Evolutionary conservation across 805 yeast genomes (phyloP).

Genomic region (Candida taoyuanica): DNA sequence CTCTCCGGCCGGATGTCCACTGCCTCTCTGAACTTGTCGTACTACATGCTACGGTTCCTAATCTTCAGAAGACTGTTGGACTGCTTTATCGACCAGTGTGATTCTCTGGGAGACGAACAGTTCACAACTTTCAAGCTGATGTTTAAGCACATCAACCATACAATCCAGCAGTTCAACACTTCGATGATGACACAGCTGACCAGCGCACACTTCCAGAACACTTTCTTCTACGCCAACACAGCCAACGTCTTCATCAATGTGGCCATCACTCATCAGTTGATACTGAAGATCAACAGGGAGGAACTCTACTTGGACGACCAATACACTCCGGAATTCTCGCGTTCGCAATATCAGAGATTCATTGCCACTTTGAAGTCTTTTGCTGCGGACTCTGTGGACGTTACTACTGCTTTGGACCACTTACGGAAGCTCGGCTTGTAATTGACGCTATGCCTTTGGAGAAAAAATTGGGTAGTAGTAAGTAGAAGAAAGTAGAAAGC

Average conservation of each 20-base stretch:
- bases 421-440: constrained; percentile 6
- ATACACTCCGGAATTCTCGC: constrained; percentile 4
- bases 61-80: constrained; percentile 25
- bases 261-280: constrained; percentile 19
- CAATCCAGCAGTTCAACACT: constrained; percentile 16
- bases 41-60: constrained; percentile 20
- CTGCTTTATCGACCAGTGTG: constrained; percentile 19
- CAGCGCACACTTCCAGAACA: constrained; percentile 18
- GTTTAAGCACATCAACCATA: constrained; percentile 15
- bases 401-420: constrained; percentile 8
- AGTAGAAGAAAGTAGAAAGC: too few species aligned
- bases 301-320: constrained; percentile 21
- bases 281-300: constrained; percentile 16
- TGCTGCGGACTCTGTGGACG: constrained; percentile 2
- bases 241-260: constrained; percentile 20
- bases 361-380: constrained; percentile 4
- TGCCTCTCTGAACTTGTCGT: constrained; percentile 23
- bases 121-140: constrained; percentile 14
- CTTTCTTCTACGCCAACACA: constrained; percentile 12
- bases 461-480: too few species aligned
- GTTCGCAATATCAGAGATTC: constrained; percentile 5
- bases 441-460: too few species aligned
- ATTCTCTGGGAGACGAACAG: constrained; percentile 8
- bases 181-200: constrained; percentile 20
- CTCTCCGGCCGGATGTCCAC: constrained; percentile 13